A percentile compares a stretch with the other conserved stretches of the same genome.
phyloP scores from a whole-genome alignment of 2,329 filamentous ascomycete genomes.

The Alternaria infectoria region DNA sequence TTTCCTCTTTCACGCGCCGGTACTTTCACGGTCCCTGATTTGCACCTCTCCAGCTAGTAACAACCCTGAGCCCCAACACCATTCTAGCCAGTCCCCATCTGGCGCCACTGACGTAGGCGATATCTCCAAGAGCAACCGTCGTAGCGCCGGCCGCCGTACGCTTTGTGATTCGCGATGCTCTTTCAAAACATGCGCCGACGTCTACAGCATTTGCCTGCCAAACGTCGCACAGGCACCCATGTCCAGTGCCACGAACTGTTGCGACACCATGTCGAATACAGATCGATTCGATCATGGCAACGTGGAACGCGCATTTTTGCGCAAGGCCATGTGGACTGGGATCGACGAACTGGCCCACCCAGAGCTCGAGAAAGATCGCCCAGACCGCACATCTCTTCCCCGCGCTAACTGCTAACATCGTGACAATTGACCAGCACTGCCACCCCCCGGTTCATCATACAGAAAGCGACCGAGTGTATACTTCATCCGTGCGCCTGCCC shows the following conservation, averaged over 20 bases:
- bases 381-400: neutral
- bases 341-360: constrained; percentile 1
- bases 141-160: neutral
- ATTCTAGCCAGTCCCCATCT: neutral
- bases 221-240: neutral
- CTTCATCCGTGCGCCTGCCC: neutral
- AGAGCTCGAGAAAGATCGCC: neutral
- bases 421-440: neutral
- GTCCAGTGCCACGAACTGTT: neutral
- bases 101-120: neutral
- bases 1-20: neutral
- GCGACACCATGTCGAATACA: neutral
- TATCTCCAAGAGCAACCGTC: neutral
- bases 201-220: neutral
- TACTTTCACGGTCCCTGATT: constrained; percentile 1
- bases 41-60: neutral
- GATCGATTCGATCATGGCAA: neutral
- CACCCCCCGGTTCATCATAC: neutral
- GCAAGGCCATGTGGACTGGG: neutral
- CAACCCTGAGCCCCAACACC: neutral
- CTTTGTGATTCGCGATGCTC: neutral
- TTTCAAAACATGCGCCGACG: neutral
- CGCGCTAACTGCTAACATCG: neutral
- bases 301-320: neutral
- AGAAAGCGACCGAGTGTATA: neutral